These are phyloP conservation scores for Paecilomyces dactylethromorphus DNA, from an alignment of 2,329 filamentous ascomycete species.

Conservation along the genomic window DNA sequence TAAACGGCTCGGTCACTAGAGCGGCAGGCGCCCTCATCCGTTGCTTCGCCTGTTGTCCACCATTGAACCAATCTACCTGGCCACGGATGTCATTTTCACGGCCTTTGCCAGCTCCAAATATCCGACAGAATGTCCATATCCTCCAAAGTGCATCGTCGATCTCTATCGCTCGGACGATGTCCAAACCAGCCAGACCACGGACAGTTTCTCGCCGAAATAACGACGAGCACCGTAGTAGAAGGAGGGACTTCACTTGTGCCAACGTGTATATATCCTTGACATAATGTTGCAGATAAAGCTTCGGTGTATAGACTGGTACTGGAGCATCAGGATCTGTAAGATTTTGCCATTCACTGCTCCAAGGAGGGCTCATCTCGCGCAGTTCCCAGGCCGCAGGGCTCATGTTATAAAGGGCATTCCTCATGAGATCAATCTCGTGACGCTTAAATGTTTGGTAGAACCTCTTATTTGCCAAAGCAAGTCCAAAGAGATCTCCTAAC, in stretches of 20 bases:
- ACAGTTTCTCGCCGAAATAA: constrained; percentile 53
- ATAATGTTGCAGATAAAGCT: constrained; percentile 46
- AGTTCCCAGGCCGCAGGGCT: constrained; percentile 56
- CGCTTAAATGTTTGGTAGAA: constrained; percentile 54
- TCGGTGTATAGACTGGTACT: constrained; percentile 48
- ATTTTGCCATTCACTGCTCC: constrained; percentile 34
- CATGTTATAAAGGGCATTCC: constrained; percentile 44
- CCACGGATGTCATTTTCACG: constrained; percentile 54
- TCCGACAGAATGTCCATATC: constrained; percentile 59
- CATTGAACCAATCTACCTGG: constrained; percentile 58
- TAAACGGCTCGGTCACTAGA: constrained; percentile 43
- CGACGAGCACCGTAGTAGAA: constrained; percentile 49
- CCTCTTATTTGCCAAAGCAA: constrained; percentile 48
- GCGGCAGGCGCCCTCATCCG: constrained; percentile 40
- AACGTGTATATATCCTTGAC: constrained; percentile 49
- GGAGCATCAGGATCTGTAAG: constrained; percentile 40
- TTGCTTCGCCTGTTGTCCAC: constrained; percentile 46
- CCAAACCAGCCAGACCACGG: constrained; percentile 44
- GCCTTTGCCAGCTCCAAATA: constrained; percentile 54
- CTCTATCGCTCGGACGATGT: constrained; percentile 41
- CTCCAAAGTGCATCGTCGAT: constrained; percentile 59
- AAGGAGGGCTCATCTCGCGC: constrained; percentile 51
- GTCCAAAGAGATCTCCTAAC: constrained; percentile 50
- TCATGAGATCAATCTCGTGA: constrained; percentile 50
- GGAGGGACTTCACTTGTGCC: constrained; percentile 48